A percentile compares a stretch with the other conserved stretches of the same genome.
These are phyloP conservation scores for Fusarium redolens DNA, from an alignment of 2,329 filamentous ascomycete genomes.

Conservation along the genomic window DNA sequence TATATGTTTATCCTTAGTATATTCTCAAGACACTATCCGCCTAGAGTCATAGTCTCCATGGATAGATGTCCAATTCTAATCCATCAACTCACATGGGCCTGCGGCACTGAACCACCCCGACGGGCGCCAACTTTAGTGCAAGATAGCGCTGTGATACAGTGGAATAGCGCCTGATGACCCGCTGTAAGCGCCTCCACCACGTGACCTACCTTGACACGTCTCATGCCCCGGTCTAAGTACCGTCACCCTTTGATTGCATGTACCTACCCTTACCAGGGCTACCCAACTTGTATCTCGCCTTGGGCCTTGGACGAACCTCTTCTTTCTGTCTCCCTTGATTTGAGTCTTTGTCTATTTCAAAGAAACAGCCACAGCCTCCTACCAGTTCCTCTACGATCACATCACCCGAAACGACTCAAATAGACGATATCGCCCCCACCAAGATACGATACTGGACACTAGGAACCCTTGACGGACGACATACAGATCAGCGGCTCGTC, in stretches of 20 bases:
- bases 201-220: constrained; percentile 41
- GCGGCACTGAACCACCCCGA: constrained; percentile 20
- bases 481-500: constrained; percentile 43
- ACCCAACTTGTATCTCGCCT: constrained; percentile 43
- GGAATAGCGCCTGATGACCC: constrained; percentile 38
- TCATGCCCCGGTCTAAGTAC: constrained; percentile 42
- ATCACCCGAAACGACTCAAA: constrained; percentile 9
- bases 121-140: constrained; percentile 42
- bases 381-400: constrained; percentile 16
- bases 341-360: constrained; percentile 34
- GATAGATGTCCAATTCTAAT: neutral
- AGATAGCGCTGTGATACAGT: constrained; percentile 41
- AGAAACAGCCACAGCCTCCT: constrained; percentile 15
- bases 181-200: constrained; percentile 36
- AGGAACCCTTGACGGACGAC: constrained; percentile 41
- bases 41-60: neutral
- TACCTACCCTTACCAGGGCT: constrained; percentile 39
- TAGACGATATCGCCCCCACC: constrained; percentile 20
- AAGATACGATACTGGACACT: constrained; percentile 23
- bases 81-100: neutral
- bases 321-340: constrained; percentile 36
- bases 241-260: constrained; percentile 44
- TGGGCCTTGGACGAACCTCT: constrained; percentile 39
- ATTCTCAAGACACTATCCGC: neutral
- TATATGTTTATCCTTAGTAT: constrained; percentile 2